Base-by-base conservation (phyloP, 352 stramenopile species). In the Globisporangium megalacanthum region DNA sequence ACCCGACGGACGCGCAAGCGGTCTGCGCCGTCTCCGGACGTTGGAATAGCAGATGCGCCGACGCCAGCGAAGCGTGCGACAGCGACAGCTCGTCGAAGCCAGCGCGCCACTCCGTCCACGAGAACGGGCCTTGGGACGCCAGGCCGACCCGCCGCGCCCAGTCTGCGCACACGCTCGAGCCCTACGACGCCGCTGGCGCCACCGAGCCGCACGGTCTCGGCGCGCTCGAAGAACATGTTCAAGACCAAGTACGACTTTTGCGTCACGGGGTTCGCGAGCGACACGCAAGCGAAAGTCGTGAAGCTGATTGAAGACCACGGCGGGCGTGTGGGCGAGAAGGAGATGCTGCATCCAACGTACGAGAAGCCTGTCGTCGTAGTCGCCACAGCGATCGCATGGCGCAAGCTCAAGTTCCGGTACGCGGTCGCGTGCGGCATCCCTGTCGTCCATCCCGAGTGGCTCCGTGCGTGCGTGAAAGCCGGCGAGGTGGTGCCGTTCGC, bases 331-430 rank as follows among this genome's bases (percentile, higher is more conserved):
- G 59, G 56, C 8, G 70, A 83, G 31, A 60, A 86, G 45, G 73
- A 88, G 53, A 52, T 85, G 10, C 37, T 88, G 4, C 68, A 72
- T 19, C 74, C 70, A 42, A 65, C 59, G 22, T 86, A 81, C 44
- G 15, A 45, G 0, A 89, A 88, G 54, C 25, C 25, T 29, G 76
- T 72, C 0, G 75, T 90, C 7, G 77, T 92, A 29, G 89, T 94
- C 19, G 78, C 81, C 11, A 94, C 79, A 0, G 73, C 81, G 3
- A 69, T 88, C 17, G 82, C 81, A 7, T 92, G 79, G 77, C 75
- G 84, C 17, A 90, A 90, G 29, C 72, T 77, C 41, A 94, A 94
- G 69, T 89, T 90, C 62, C 83, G 89, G 67, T 77, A 83, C 58
- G 84, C 84, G 6, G 51, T 94, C 52, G 78, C 78, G n/a, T 88